Evolutionary conservation across 495 filamentous ascomycete genomes (phyloP).

Genomic region (Aspergillus kassunensis): DNA sequence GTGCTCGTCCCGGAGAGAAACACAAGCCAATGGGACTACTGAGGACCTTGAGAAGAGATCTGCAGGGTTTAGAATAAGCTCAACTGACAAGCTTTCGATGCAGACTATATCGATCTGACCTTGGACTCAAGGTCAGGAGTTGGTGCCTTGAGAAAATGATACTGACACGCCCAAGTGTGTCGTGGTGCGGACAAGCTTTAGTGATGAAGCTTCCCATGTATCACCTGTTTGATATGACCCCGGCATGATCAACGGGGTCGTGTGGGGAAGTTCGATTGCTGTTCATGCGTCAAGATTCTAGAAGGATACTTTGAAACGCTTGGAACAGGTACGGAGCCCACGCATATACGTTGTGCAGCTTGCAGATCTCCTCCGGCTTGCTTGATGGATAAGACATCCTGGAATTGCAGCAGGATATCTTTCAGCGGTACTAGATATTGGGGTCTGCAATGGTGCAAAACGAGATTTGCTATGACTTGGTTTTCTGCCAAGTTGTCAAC

Average conservation of each 20-base stretch:
- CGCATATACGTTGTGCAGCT: background rate
- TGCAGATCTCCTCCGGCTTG: background rate
- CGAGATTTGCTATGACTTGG: too few relatives aligned
- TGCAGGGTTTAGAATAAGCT: constrained; percentile 7
- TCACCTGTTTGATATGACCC: background rate
- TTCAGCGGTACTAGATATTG: background rate
- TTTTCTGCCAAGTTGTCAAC: too few relatives aligned
- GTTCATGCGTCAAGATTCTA: background rate
- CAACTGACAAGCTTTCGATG: constrained; percentile 5
- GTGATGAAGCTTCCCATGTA: background rate
- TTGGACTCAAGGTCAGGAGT: background rate
- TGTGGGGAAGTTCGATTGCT: background rate
- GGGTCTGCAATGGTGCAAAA: too few relatives aligned
- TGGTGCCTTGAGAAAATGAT: background rate
- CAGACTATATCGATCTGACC: background rate
- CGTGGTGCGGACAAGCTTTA: background rate
- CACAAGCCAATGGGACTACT: background rate
- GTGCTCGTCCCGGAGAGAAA: background rate
- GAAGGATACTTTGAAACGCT: background rate
- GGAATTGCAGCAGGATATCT: background rate
- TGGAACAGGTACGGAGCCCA: background rate
- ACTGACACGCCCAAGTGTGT: background rate
- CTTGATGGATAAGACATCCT: background rate
- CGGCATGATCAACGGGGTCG: background rate
- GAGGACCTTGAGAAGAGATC: constrained; percentile 7